A percentile compares a stretch with the other conserved stretches of the same genome.
Conservation (phyloP, 352 stramenopile genomes). For the Halophytophthora polymorphica region DNA sequence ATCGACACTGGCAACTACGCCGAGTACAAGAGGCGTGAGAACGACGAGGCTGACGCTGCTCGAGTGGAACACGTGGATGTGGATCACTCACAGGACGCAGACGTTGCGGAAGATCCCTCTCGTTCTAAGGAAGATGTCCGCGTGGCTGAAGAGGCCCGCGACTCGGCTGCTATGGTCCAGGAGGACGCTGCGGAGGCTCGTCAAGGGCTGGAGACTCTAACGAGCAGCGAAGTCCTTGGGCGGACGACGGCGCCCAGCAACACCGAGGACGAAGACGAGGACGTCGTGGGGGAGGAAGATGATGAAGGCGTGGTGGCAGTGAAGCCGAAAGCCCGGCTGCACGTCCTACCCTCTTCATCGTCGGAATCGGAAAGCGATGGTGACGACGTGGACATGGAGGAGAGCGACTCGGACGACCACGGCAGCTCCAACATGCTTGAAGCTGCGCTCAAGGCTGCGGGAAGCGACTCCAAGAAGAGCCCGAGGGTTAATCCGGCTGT, state of each 20-base stretch:
- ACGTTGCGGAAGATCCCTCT: background rate
- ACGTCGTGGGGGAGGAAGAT: constrained; percentile 14
- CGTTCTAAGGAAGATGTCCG: background rate
- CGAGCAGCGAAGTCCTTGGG: constrained; percentile 16
- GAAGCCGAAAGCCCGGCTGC: constrained; percentile 12
- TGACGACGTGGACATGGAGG: constrained; percentile 20
- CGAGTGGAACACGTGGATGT: constrained; percentile 14
- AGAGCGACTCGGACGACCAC: background rate
- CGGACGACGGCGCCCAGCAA: constrained; percentile 20
- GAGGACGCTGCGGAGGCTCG: background rate
- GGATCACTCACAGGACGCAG: constrained; percentile 2
- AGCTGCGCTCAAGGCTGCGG: constrained; percentile 48
- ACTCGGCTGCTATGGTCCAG: constrained; percentile 1
- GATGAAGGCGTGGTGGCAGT: constrained; percentile 13
- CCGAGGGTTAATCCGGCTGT: constrained; percentile 1
- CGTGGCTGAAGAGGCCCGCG: background rate
- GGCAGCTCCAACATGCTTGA: constrained; percentile 44
- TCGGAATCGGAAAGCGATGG: constrained; percentile 37
- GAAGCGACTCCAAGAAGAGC: constrained; percentile 10
- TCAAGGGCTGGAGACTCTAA: constrained; percentile 3
- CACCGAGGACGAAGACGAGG: constrained; percentile 18
- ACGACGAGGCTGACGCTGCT: constrained; percentile 18
- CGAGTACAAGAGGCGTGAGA: constrained; percentile 32
- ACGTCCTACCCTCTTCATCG: constrained; percentile 15
- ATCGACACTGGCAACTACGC: constrained; percentile 51